A percentile compares a stretch with the other conserved stretches of the same genome.
These are phyloP conservation scores for Opeltia flavorubescens DNA, from an alignment of 495 filamentous ascomycete species.

Conservation along the genomic window DNA sequence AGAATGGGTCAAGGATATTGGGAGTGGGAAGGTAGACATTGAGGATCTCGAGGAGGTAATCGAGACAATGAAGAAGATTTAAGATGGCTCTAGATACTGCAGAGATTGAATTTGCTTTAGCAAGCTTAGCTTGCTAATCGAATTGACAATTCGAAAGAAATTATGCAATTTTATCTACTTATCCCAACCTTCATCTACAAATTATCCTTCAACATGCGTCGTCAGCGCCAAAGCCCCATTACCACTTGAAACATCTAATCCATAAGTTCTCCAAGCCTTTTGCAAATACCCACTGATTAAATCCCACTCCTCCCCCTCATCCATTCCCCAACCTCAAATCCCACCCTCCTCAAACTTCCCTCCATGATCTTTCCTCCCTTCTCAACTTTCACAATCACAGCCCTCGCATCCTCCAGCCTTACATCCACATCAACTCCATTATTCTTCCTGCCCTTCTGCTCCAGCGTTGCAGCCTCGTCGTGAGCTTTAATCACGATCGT, in stretches of 20 bases:
- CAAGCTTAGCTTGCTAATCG: too few species aligned
- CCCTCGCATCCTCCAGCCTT: slow-evolving; percentile 34
- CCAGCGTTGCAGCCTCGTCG: slow-evolving; percentile 7
- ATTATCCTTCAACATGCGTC: too few species aligned
- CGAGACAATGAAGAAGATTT: slow-evolving; percentile 7
- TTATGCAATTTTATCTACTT: background rate
- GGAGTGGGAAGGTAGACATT: slow-evolving; percentile 23
- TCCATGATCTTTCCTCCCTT: slow-evolving; percentile 11
- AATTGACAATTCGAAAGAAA: background rate
- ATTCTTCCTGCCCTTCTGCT: slow-evolving; percentile 10
- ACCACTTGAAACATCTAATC: too few species aligned
- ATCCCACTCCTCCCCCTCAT: slow-evolving; percentile 12
- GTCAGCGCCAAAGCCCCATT: too few species aligned
- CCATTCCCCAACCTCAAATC: slow-evolving; percentile 18
- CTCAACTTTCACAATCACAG: slow-evolving; percentile 39
- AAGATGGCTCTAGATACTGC: too few species aligned
- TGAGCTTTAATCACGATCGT: slow-evolving; percentile 50
- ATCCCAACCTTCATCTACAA: too few species aligned
- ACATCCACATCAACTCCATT: slow-evolving; percentile 35
- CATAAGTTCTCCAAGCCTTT: background rate
- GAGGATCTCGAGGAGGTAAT: slow-evolving; percentile 28
- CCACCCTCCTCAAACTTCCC: slow-evolving; percentile 14
- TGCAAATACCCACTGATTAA: background rate
- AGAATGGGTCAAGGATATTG: slow-evolving; percentile 21
- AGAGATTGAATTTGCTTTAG: too few species aligned